A percentile compares a stretch with the other conserved stretches of the same genome.
Evolutionary conservation across 2,329 filamentous ascomycete species (phyloP).

Genomic region (Venturiaceae sp.): DNA sequence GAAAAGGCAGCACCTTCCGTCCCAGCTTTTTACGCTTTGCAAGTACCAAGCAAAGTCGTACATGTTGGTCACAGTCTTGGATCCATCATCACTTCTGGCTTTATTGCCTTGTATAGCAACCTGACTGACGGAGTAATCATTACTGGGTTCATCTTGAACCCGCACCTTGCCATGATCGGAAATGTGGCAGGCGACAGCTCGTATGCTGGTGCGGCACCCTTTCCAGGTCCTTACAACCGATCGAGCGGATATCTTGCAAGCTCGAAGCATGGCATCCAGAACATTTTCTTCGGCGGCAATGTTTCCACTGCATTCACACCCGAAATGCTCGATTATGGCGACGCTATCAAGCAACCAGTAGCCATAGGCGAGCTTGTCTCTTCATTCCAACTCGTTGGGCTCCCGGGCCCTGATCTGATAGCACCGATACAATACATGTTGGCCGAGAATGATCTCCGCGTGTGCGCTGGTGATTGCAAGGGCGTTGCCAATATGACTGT

Average conservation of each 20-base stretch:
- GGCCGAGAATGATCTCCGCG: constrained; percentile 15
- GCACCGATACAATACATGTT: constrained; percentile 24
- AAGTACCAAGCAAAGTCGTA: constrained; percentile 23
- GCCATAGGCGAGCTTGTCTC: constrained; percentile 19
- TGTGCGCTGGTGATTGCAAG: constrained; percentile 29
- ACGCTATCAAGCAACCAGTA: constrained; percentile 24
- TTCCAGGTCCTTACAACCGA: constrained; percentile 9
- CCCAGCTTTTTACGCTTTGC: constrained; percentile 11
- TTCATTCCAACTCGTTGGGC: constrained; percentile 13
- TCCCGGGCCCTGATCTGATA: constrained; percentile 17
- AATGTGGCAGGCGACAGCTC: constrained; percentile 13
- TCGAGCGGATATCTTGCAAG: constrained; percentile 16
- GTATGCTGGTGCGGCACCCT: constrained; percentile 11
- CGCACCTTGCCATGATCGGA: constrained; percentile 10
- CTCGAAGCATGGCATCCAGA: constrained; percentile 20
- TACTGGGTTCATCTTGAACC: constrained; percentile 26
- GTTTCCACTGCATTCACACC: constrained; percentile 16
- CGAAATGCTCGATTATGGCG: constrained; percentile 20
- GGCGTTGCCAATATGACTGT: constrained; percentile 13
- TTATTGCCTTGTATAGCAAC: constrained; percentile 22
- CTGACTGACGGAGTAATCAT: constrained; percentile 29
- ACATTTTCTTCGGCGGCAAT: constrained; percentile 21
- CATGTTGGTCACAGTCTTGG: constrained; percentile 29
- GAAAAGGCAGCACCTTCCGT: constrained; percentile 9
- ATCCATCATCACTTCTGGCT: constrained; percentile 21